Percentiles rank a stretch among this genome's conserved stretches.
Conservation (phyloP, 2,329 filamentous ascomycete genomes). For the Teratosphaeria viscida region DNA sequence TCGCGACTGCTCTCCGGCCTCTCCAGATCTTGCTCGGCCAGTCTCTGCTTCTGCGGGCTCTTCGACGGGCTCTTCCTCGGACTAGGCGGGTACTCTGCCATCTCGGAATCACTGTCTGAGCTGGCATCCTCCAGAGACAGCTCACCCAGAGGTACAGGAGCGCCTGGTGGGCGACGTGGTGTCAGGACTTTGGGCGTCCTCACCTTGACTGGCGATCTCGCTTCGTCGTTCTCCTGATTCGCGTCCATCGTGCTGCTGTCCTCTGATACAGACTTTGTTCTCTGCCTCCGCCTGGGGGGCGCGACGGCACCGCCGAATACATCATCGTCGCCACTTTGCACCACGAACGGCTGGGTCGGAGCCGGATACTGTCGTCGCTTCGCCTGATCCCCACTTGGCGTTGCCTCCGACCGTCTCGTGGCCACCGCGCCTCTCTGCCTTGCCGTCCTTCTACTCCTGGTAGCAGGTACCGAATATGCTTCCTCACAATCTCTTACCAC, state of each 20-base stretch:
- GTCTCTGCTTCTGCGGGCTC: slow-evolving; percentile 12
- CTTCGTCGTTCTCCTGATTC: slow-evolving; percentile 42
- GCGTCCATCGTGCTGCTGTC: slow-evolving; percentile 27
- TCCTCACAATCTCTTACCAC: slow-evolving; percentile 5
- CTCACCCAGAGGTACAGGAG: slow-evolving; percentile 21
- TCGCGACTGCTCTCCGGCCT: slow-evolving; percentile 18
- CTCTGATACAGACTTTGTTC: slow-evolving; percentile 11
- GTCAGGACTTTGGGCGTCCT: slow-evolving; percentile 24
- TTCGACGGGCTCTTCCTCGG: slow-evolving; percentile 25
- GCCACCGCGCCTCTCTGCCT: slow-evolving; percentile 13
- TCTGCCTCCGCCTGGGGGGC: slow-evolving; percentile 1
- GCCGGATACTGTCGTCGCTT: slow-evolving; percentile 6
- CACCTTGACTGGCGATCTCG: slow-evolving; percentile 29
- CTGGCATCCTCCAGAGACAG: slow-evolving; percentile 18
- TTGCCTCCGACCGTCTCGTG: slow-evolving; percentile 12
- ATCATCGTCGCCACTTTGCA: slow-evolving; percentile 19
- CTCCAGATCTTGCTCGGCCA: neutral
- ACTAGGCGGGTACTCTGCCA: slow-evolving; percentile 27
- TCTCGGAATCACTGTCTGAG: slow-evolving; percentile 10
- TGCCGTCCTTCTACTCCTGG: slow-evolving; percentile 16
- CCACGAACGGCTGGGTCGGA: slow-evolving; percentile 13
- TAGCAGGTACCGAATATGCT: slow-evolving; percentile 12
- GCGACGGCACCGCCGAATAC: slow-evolving; percentile 7
- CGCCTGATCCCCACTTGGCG: slow-evolving; percentile 13
- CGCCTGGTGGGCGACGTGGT: slow-evolving; percentile 20